A percentile compares a stretch with the other conserved stretches of the same genome.
Conservation (phyloP, 2,329 filamentous ascomycete species). For the Myriosclerotinia curreyana region DNA sequence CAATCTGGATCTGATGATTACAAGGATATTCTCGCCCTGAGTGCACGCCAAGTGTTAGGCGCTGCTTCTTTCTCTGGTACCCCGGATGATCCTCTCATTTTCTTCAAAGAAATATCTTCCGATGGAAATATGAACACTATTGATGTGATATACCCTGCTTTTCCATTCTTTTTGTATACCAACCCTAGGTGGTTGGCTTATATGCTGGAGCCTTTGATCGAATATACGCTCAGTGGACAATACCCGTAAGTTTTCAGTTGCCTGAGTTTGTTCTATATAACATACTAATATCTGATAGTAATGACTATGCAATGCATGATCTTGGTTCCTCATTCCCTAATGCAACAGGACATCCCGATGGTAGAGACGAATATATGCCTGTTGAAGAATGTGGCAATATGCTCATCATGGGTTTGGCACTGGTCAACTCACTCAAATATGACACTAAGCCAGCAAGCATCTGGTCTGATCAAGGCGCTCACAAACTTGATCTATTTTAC, state of each 20-base stretch:
- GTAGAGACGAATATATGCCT: constrained; percentile 63
- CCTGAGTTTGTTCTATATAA: not conserved
- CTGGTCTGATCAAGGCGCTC: constrained; percentile 48
- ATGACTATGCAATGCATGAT: constrained; percentile 77
- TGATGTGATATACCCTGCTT: constrained; percentile 82
- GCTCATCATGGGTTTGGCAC: constrained; percentile 69
- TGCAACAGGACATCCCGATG: constrained; percentile 67
- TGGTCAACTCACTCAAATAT: constrained; percentile 72
- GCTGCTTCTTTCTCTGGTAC: constrained; percentile 74
- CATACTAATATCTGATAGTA: constrained; percentile 40
- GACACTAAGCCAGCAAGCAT: constrained; percentile 56
- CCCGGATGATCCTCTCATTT: constrained; percentile 68
- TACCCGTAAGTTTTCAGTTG: constrained; percentile 53
- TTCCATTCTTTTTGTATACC: constrained; percentile 83
- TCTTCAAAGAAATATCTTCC: constrained; percentile 82
- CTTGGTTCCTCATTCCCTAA: constrained; percentile 71
- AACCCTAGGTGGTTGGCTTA: constrained; percentile 79
- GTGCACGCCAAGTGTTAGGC: constrained; percentile 76
- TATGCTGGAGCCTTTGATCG: constrained; percentile 73
- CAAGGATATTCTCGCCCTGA: constrained; percentile 72
- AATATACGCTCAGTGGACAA: constrained; percentile 77
- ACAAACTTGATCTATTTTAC: constrained; percentile 30
- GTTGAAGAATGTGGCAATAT: constrained; percentile 66
- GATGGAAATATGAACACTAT: constrained; percentile 84
- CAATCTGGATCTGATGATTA: constrained; percentile 72